These are phyloP conservation scores for Eremochloa ophiuroides DNA, from an alignment of 176 grass and related monocot genomes.

Conservation along the genomic window DNA sequence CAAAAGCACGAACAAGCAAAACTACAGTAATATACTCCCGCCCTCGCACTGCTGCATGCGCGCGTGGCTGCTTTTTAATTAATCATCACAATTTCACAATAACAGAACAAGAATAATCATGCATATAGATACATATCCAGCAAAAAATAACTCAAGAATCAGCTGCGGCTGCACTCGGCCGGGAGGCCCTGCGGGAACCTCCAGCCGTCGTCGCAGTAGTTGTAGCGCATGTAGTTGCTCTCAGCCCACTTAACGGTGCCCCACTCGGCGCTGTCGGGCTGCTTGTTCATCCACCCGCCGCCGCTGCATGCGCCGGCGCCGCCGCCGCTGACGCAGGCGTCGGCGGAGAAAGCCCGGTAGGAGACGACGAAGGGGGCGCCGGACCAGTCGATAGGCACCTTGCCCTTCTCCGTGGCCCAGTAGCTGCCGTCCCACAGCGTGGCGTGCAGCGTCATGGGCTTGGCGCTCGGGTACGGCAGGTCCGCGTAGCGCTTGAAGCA, in stretches of 20 bases:
- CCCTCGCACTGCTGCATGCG: no score
- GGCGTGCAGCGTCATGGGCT: constrained; percentile 66
- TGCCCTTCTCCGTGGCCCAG: constrained; percentile 71
- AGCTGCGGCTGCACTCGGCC: constrained; percentile 32
- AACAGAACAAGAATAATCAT: background rate
- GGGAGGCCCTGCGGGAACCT: constrained; percentile 41
- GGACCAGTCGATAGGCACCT: constrained; percentile 60
- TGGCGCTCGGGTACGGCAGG: constrained; percentile 37
- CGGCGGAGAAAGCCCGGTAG: constrained; percentile 40
- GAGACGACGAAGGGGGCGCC: constrained; percentile 50
- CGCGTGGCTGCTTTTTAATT: background rate
- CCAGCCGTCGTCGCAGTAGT: constrained; percentile 45
- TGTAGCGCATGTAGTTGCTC: constrained; percentile 34
- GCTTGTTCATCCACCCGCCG: constrained; percentile 20
- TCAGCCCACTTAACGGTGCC: constrained; percentile 27
- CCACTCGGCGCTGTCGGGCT: constrained; percentile 11
- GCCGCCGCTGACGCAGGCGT: constrained; percentile 44
- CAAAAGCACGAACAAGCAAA: background rate
- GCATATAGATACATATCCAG: background rate
- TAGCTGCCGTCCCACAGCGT: constrained; percentile 83
- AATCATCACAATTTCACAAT: no score
- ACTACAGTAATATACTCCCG: background rate
- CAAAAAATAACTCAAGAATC: no score
- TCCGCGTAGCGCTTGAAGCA: constrained; percentile 62
- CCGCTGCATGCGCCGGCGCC: constrained; percentile 8